Evolutionary conservation across 2,329 filamentous ascomycete genomes (phyloP), one percentile per base, ranked within the genome.

Genomic region (Sporothrix variecibatus): DNA sequence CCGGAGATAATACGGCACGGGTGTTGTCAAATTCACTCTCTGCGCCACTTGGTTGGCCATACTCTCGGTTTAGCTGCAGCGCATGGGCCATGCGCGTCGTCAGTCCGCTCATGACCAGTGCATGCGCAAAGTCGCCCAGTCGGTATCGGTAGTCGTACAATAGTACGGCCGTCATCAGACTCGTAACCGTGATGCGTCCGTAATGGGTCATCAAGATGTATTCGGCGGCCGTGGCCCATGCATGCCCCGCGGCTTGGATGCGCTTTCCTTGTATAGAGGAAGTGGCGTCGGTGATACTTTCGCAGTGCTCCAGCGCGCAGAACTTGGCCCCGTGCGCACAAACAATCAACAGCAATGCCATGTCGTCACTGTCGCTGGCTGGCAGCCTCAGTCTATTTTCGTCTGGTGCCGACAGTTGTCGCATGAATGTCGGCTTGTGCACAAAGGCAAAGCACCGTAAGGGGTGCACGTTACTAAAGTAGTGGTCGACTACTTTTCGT

Each of bases 271-370:
- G 38, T n/a, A 26, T 51, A 9, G n/a, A 6, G 31, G 20, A 26
- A 15, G 23, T n/a, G 17, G 3, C 9, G 17, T 15, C 15, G 15
- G n/a, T 20, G 17, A 4, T 65, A 28, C 9, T 58, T 26, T 60
- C 60, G 28, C 60, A 34, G 64, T 72, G 23, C 9, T 49, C 65
- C 28, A 75, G 67, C 1, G 64, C 73, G 38, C 70, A 75, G n/a
- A 75, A 73, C 11, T 60, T 73, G 20, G 56, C 80, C 5, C 84
- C 83, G n/a, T 84, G 83, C 76, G 73, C 81, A 78, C 73, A 76
- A 1, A 76, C 53, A 20, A 60, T 68, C 23, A 71, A 64, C 26
- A 73, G 34, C 26, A 75, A 31, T 0, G 71, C 71, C 3, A n/a
- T 38, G 9, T 64, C 71, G 60, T 73, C 71, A 23, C 28, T 62